phyloP scores from a whole-genome alignment of 2,329 filamentous ascomycete species.

The Incumbomyces delicatus region DNA sequence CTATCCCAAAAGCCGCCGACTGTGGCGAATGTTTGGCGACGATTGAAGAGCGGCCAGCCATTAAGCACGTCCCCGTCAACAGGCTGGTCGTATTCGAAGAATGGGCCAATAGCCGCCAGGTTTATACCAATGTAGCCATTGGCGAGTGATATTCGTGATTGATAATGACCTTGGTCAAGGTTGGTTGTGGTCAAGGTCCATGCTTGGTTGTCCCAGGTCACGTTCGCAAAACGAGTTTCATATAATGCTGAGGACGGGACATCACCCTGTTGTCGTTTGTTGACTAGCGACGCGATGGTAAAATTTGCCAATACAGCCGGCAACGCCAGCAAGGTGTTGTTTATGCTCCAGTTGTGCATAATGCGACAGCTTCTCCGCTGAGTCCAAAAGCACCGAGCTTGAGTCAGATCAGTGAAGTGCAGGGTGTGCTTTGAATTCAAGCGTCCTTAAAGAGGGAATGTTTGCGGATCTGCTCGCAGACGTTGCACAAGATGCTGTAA shows the following conservation, averaged over 20 bases:
- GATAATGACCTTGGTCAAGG: slow-evolving; percentile 49
- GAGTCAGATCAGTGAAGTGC: neutral
- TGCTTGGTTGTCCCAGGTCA: slow-evolving; percentile 50
- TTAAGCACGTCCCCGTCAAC: slow-evolving; percentile 46
- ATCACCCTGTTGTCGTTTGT: neutral
- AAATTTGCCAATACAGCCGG: slow-evolving; percentile 1
- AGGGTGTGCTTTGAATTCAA: neutral
- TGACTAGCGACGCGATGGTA: slow-evolving; percentile 1
- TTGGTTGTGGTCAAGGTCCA: slow-evolving; percentile 47
- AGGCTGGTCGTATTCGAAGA: slow-evolving; percentile 49
- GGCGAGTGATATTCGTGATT: slow-evolving; percentile 50
- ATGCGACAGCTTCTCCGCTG: neutral
- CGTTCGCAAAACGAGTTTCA: slow-evolving; percentile 41
- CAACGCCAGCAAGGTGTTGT: slow-evolving; percentile 1
- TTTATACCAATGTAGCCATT: slow-evolving; percentile 59
- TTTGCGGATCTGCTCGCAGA: too few species aligned
- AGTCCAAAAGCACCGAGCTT: neutral
- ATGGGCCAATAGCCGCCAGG: slow-evolving; percentile 52
- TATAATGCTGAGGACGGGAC: slow-evolving; percentile 27
- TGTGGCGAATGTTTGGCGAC: slow-evolving; percentile 56
- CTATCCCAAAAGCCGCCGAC: slow-evolving; percentile 58
- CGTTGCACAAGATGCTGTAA: too few species aligned
- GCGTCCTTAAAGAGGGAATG: neutral
- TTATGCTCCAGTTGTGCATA: slow-evolving; percentile 1
- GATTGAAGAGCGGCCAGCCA: slow-evolving; percentile 58